Base-by-base conservation (phyloP, 495 filamentous ascomycete genomes). In the Xylaria curta region DNA sequence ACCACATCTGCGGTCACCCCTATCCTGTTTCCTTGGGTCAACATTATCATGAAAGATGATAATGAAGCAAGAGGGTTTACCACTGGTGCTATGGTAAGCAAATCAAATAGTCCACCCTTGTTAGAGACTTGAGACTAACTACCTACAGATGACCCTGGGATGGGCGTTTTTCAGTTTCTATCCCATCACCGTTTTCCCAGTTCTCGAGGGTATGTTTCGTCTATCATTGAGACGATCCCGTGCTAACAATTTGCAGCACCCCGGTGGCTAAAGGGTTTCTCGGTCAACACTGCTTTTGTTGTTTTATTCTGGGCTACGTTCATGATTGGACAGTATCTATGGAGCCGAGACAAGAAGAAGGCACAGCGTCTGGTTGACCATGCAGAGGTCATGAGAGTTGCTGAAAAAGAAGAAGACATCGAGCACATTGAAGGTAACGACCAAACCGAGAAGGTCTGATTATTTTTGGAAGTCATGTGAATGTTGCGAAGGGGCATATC, bases 1-100 rank as follows among this genome's bases (percentile, higher is more conserved):
- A 54, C 51, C 12, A 54, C 51, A 1, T 54, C 51, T 15, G 51
- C 51, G 1, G 51, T 54, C 10, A 54, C 51, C 51, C 51, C 51
- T 54, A 54, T 54, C 12, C n/a, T 54, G 12, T 54, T 54, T 54
- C 51, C 51, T 26, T 54, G 51, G 51, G 51, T 54, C 24, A 54
- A 54, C 24, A 54, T 54, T 10, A 54, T 54, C 13, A 54, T 54
- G 51, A 54, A 54, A 6, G 51, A 54, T 28, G 51, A 54, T 4
- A 54, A 54, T 19, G 51, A 54, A 54, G 51, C 51, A 1, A 54
- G 51, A 28, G 51, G 51, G 9, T 54, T 54, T 12, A 26, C 51
- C 13, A 54, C 51, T 12, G 51, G 51, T 28, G 51, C 51, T 10
- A 54, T 54, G 51, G 51, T 54, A 54, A 54, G 51, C 24, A 54